Evolutionary conservation across 768 basidiomycete species (phyloP), one percentile per base, ranked within the genome.

Genomic region (Coprinopsis strossmayeri): DNA sequence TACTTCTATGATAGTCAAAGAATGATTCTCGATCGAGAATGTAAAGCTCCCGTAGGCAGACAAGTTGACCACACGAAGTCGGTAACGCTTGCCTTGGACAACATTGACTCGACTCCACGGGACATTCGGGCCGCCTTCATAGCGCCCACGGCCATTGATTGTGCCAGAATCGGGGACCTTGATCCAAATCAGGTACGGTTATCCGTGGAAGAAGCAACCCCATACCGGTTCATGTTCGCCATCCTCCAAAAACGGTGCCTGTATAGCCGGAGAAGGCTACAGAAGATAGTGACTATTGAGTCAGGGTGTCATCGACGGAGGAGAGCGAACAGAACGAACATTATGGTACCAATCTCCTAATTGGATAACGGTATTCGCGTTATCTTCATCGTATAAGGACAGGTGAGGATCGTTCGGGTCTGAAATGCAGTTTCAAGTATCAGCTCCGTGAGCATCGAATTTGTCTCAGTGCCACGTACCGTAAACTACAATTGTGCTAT

Each of bases 41-140:
- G 55, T 60, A 62, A 69, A 72, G 27, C 61, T 63, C 10, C 68
- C 66, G 30, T 71, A 64, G 49, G 77, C 78, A 17, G 76, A 74
- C 21, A 67, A 67, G 45, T 70, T 71, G 55, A 82, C 59, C 12
- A 82, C 47, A 10, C 79, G 76, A 64, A 81, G 71, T 34, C 80
- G 73, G 57, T 81, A 81, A 30, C 76, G 65, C 45, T 67, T 66
- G 11, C 71, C 72, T 0, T 50, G 46, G 2, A 58, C 50, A 39
- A 81, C 75, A 46, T 69, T 67, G 50, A 74, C 57, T 5, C 74
- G 65, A 0, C 73, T 48, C 35, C 72, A 66, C 0, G 68, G 61
- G 2, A 63, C 60, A 9, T 38, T 42, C 17, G 76, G 73, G 3
- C 77, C 77, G 2, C 64, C 62, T 3, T 60, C 48, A 56, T 55